Evolutionary conservation across 805 yeast species (phyloP).

Genomic region (Candida easanensis): DNA sequence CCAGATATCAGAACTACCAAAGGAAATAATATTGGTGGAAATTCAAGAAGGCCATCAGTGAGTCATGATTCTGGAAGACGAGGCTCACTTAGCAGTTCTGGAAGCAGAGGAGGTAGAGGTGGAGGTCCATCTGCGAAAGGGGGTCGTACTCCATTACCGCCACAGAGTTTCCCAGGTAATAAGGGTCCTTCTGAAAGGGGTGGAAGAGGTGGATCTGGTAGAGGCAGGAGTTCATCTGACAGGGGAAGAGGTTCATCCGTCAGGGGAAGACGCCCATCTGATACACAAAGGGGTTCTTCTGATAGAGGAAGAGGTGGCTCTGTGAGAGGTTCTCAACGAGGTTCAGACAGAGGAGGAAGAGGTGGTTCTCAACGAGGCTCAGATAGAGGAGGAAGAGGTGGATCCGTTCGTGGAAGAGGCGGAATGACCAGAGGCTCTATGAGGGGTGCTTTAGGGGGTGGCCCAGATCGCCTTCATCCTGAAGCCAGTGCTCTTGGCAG

Average conservation of each 20-base stretch:
- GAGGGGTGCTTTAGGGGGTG: neutral
- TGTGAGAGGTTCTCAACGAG: conserved; percentile 1
- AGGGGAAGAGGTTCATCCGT: neutral
- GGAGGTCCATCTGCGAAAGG: neutral
- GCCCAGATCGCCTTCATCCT: neutral
- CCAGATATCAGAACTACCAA: too few species aligned
- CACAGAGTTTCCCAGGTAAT: neutral
- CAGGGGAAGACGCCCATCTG: neutral
- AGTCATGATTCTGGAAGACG: neutral
- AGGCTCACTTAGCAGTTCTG: neutral
- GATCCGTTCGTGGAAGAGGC: neutral
- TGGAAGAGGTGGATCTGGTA: conserved; percentile 7
- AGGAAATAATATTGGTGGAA: too few species aligned
- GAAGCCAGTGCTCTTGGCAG: neutral
- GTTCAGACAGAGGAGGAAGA: neutral
- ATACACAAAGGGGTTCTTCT: neutral
- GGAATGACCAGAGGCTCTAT: neutral
- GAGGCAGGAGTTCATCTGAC: neutral
- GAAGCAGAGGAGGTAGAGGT: neutral
- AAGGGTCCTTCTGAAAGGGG: neutral
- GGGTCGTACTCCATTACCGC: neutral
- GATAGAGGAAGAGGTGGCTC: neutral
- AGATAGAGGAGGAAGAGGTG: neutral
- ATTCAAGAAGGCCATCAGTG: neutral
- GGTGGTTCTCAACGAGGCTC: conserved; percentile 4